Evolutionary conservation across 208 protist species (phyloP).

Genomic region (Acanthamoeba comandoni): DNA sequence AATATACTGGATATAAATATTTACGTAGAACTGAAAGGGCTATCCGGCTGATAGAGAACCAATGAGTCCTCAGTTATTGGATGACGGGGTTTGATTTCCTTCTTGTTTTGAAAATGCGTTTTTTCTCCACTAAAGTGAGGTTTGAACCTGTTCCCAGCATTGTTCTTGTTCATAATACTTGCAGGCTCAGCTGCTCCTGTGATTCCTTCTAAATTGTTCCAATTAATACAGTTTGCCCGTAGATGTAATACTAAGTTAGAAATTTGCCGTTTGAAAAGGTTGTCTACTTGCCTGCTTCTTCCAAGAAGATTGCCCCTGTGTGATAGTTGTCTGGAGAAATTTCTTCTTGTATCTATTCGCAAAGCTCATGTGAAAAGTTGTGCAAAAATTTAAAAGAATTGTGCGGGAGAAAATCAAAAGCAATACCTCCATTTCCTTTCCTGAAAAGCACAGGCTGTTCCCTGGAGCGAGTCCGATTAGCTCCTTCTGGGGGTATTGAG

Average conservation of each 20-base stretch:
- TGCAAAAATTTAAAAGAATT: neutral
- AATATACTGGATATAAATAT: no score
- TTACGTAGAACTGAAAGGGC: no score
- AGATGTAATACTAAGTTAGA: no score
- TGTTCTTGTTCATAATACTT: neutral
- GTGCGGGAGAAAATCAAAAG: neutral
- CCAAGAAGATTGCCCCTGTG: slow-evolving; percentile 45
- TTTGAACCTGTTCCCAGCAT: slow-evolving; percentile 54
- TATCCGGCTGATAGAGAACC: slow-evolving; percentile 14
- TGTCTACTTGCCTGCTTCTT: neutral
- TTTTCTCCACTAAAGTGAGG: slow-evolving; percentile 13
- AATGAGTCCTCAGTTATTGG: slow-evolving; percentile 62
- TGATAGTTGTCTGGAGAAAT: slow-evolving; percentile 69
- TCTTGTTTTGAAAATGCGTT: neutral
- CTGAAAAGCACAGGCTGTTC: slow-evolving; percentile 70
- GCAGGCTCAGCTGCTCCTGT: neutral
- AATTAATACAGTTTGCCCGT: no score
- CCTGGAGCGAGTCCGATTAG: slow-evolving; percentile 38
- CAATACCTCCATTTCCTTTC: slow-evolving; percentile 71
- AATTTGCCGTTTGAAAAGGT: no score
- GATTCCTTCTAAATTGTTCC: no score
- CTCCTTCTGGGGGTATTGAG: slow-evolving; percentile 47
- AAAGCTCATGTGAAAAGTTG: neutral
- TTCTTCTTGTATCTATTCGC: slow-evolving; percentile 29
- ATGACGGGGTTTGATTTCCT: slow-evolving; percentile 47